Percentiles rank a stretch among this genome's conserved stretches.
Conservation (phyloP, 208 protist genomes). For the Crithidia mellificae region DNA sequence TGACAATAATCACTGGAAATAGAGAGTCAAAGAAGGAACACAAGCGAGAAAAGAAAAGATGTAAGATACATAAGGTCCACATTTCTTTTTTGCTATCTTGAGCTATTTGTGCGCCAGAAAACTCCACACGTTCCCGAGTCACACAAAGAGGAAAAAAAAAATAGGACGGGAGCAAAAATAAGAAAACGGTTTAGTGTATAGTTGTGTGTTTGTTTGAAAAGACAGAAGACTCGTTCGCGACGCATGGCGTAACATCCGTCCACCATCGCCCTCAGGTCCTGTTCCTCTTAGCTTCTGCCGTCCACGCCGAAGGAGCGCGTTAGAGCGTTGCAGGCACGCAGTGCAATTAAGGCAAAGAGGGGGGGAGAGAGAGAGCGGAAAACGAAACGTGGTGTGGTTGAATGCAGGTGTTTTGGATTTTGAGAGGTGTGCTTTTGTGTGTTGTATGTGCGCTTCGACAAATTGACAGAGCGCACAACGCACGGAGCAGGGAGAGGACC, state of each 20-base stretch:
- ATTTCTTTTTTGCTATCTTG: neutral
- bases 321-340: neutral
- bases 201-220: neutral
- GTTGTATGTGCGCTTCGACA: too few relatives aligned
- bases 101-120: too few relatives aligned
- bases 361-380: too few relatives aligned
- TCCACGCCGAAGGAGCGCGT: neutral
- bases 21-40: slow-evolving; percentile 15
- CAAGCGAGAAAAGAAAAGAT: slow-evolving; percentile 1
- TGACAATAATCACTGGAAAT: slow-evolving; percentile 4
- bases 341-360: neutral
- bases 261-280: neutral
- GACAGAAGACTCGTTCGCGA: neutral
- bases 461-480: too few relatives aligned
- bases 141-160: too few relatives aligned
- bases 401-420: too few relatives aligned
- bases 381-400: too few relatives aligned
- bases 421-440: too few relatives aligned
- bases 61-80: neutral
- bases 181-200: too few relatives aligned
- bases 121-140: too few relatives aligned
- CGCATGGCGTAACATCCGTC: neutral
- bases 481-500: too few relatives aligned
- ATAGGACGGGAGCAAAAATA: neutral
- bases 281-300: neutral